These are phyloP conservation scores for Bacidia gigantensis DNA, from an alignment of 495 filamentous ascomycete species.

Conservation along the genomic window DNA sequence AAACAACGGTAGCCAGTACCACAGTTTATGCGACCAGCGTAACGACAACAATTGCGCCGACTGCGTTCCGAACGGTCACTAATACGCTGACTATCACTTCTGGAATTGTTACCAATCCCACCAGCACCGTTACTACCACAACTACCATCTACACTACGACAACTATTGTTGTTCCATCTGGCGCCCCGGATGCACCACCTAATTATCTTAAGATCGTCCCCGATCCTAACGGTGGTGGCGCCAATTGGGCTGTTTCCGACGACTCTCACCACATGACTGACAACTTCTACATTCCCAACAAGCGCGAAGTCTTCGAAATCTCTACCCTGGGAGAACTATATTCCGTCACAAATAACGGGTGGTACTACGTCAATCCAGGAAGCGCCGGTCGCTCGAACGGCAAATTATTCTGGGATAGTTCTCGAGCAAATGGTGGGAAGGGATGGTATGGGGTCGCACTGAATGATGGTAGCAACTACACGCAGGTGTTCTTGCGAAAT, in stretches of 20 bases:
- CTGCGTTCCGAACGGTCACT: background rate
- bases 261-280: conserved; percentile 3
- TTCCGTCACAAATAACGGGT: conserved; percentile 6
- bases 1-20: background rate
- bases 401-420: background rate
- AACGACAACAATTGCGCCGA: background rate
- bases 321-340: conserved; percentile 1
- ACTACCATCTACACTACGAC: conserved; percentile 2
- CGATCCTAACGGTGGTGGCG: background rate
- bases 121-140: background rate
- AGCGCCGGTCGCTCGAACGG: background rate
- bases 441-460: background rate
- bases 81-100: background rate
- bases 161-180: background rate
- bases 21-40: background rate
- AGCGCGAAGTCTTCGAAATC: conserved; percentile 4
- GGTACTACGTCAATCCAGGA: background rate
- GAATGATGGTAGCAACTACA: background rate
- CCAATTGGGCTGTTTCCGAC: conserved; percentile 3
- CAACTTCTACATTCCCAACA: conserved; percentile 3
- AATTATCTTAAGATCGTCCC: background rate
- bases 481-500: background rate
- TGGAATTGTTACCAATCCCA: background rate
- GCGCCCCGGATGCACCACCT: background rate
- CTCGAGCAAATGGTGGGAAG: background rate